phyloP scores from a whole-genome alignment of 345 rosid genomes.

The Fremontodendron californicum region DNA sequence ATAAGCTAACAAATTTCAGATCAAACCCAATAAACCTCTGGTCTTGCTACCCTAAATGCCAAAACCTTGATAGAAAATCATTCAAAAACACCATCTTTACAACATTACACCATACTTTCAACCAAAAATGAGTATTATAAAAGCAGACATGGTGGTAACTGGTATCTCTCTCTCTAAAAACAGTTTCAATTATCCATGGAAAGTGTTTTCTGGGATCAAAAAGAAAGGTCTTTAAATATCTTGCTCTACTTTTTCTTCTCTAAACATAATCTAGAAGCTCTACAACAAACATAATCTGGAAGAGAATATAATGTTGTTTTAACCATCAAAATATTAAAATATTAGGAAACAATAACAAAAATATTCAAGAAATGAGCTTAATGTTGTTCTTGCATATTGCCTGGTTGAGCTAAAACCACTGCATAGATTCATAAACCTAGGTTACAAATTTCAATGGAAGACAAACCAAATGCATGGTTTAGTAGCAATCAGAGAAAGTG shows the following conservation, averaged over 20 bases:
- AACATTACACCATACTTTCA: neutral
- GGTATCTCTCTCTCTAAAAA: neutral
- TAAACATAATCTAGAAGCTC: no score
- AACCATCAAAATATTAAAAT: no score
- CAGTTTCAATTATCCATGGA: neutral
- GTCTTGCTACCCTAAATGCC: neutral
- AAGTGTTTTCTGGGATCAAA: slow-evolving; percentile 1
- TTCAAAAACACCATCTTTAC: slow-evolving; percentile 3
- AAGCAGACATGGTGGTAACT: slow-evolving; percentile 52
- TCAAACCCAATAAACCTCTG: neutral
- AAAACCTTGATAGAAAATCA: slow-evolving; percentile 18
- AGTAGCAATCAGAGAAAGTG: neutral
- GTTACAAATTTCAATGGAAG: neutral
- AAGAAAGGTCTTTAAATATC: neutral
- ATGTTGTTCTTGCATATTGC: no score
- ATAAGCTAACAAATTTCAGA: slow-evolving; percentile 1
- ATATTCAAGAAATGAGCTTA: no score
- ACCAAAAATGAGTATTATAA: neutral
- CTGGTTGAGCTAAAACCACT: neutral
- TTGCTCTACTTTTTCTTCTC: neutral
- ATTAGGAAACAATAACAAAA: no score
- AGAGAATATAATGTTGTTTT: no score
- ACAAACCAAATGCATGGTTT: neutral
- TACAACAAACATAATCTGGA: no score
- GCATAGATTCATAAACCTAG: neutral